Evolutionary conservation across 1,284 basidiomycete species (phyloP).

Genomic region (Phellopilus nigrolimitatus): DNA sequence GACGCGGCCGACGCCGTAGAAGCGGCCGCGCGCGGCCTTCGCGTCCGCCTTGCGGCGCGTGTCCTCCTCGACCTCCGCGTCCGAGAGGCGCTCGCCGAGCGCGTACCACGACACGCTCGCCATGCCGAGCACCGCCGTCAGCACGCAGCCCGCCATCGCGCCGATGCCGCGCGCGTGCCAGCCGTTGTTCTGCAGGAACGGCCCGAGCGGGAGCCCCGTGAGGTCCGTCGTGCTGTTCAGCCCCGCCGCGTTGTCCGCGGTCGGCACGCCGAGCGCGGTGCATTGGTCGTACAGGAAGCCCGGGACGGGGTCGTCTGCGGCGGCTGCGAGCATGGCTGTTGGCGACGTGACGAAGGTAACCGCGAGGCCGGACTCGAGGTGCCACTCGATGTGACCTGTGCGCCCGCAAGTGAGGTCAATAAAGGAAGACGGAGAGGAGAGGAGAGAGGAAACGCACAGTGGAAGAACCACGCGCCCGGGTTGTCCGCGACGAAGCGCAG

Average conservation of each 20-base stretch:
- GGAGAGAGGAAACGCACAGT: conserved; percentile 48
- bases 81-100: conserved; percentile 58
- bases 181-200: conserved; percentile 67
- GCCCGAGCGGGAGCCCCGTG: conserved; percentile 56
- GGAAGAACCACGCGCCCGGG: conserved; percentile 81
- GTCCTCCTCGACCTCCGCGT: conserved; percentile 76
- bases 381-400: conserved; percentile 78
- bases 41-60: conserved; percentile 47
- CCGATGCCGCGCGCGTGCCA: conserved; percentile 79
- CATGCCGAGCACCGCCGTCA: conserved; percentile 82
- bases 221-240: conserved; percentile 60
- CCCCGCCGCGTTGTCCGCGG: conserved; percentile 78
- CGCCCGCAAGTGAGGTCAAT: not conserved
- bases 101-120: conserved; percentile 79
- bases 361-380: conserved; percentile 74
- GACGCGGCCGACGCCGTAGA: not conserved
- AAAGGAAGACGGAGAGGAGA: not conserved
- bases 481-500: conserved; percentile 74
- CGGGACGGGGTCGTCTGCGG: conserved; percentile 38
- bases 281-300: conserved; percentile 68
- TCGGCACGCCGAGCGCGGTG: conserved; percentile 48
- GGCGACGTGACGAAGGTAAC: conserved; percentile 78
- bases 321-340: conserved; percentile 39
- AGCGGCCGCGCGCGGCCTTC: conserved; percentile 41
- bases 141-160: conserved; percentile 82